Evolutionary conservation across 495 filamentous ascomycete species (phyloP).

Genomic region (Penicillium manginii): DNA sequence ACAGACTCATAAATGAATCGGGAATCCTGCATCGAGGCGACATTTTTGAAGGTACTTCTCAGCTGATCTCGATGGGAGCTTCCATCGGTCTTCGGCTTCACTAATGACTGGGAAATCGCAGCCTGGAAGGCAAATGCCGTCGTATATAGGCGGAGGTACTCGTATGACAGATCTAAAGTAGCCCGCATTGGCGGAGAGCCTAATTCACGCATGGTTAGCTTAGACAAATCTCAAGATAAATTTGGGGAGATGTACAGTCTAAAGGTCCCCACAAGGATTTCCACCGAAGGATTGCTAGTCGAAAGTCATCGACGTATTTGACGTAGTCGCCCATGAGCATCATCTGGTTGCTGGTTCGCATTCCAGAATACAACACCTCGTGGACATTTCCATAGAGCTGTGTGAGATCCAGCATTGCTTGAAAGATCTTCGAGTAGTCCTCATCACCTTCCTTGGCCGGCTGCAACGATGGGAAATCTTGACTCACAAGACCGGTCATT

Average conservation of each 20-base stretch:
- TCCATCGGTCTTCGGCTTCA: constrained; percentile 41
- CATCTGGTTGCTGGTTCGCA: constrained; percentile 64
- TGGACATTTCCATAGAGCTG: constrained; percentile 71
- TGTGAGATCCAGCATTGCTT: constrained; percentile 65
- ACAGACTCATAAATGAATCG: constrained; percentile 65
- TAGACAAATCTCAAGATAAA: neutral
- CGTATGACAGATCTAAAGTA: constrained; percentile 62
- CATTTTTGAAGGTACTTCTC: constrained; percentile 51
- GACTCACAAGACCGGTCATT: constrained; percentile 60
- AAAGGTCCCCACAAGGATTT: constrained; percentile 65
- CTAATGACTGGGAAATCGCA: constrained; percentile 61
- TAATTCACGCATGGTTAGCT: constrained; percentile 25
- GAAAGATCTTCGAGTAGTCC: constrained; percentile 64
- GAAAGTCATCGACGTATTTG: constrained; percentile 70
- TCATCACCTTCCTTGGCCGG: constrained; percentile 56
- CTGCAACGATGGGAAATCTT: constrained; percentile 64
- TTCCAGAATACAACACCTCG: constrained; percentile 67
- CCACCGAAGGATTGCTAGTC: constrained; percentile 63
- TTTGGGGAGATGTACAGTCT: constrained; percentile 44
- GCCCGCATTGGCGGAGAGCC: constrained; percentile 60
- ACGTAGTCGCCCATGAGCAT: constrained; percentile 69
- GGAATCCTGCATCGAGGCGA: constrained; percentile 62
- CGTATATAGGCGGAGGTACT: constrained; percentile 66
- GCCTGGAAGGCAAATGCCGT: constrained; percentile 72
- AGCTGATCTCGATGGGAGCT: constrained; percentile 48